phyloP scores from a whole-genome alignment of 108 stramenopile species.

The Mayamaea pseudoterrestris region DNA sequence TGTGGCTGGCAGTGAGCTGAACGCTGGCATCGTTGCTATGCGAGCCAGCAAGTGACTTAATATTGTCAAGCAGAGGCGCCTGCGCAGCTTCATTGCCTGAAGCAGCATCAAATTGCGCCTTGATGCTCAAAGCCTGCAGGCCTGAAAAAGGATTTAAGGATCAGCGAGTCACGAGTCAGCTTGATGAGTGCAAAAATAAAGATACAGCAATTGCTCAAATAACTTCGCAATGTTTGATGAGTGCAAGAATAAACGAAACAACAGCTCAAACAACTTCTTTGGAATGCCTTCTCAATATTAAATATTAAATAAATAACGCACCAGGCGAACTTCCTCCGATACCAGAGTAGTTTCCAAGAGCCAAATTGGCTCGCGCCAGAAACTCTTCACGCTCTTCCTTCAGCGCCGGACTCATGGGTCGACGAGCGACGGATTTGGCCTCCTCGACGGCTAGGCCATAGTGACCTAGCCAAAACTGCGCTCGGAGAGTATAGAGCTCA shows the following conservation, averaged over 20 bases:
- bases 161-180: no score
- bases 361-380: slow-evolving; percentile 73
- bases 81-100: slow-evolving; percentile 19
- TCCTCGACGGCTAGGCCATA: slow-evolving; percentile 82
- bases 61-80: slow-evolving; percentile 16
- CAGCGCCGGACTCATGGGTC: slow-evolving; percentile 64
- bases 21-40: no score
- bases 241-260: no score
- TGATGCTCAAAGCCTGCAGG: slow-evolving; percentile 60
- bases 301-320: neutral
- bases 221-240: no score
- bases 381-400: slow-evolving; percentile 90
- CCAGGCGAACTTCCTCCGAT: slow-evolving; percentile 41
- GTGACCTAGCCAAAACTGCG: slow-evolving; percentile 95
- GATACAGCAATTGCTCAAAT: no score
- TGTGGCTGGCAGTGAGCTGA: slow-evolving; percentile 79
- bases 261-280: no score
- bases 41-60: slow-evolving; percentile 35
- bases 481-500: slow-evolving; percentile 96
- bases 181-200: no score
- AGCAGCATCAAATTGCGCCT: slow-evolving; percentile 49
- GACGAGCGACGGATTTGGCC: slow-evolving; percentile 53
- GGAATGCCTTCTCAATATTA: no score
- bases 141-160: no score
- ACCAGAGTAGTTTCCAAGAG: slow-evolving; percentile 71